Evolutionary conservation across 2,329 filamentous ascomycete species (phyloP).

Genomic region (Scleromitrula shiraiana): DNA sequence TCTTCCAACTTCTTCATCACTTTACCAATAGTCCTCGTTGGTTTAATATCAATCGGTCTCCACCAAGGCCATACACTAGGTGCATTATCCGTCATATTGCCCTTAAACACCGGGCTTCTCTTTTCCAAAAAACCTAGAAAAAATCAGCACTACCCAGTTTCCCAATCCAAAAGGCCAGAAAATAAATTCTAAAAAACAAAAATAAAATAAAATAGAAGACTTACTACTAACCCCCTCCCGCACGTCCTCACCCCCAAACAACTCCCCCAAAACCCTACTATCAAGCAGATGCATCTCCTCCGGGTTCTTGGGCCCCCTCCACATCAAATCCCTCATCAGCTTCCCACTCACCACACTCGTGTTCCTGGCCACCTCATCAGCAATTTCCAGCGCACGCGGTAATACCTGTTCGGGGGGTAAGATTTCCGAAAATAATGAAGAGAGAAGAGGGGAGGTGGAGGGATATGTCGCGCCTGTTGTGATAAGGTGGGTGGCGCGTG

Average conservation of each 20-base stretch:
- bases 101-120: constrained; percentile 46
- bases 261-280: constrained; percentile 52
- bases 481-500: constrained; percentile 54
- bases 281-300: constrained; percentile 67
- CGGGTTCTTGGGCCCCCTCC: constrained; percentile 45
- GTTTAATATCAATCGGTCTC: constrained; percentile 39
- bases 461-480: constrained; percentile 59
- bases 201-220: too few relatives aligned
- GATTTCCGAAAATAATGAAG: constrained; percentile 58
- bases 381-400: constrained; percentile 55
- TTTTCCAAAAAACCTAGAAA: constrained; percentile 46
- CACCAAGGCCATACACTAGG: constrained; percentile 54
- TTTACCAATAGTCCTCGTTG: constrained; percentile 22
- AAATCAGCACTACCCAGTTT: not conserved
- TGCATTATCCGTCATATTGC: constrained; percentile 46
- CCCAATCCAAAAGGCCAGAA: not conserved
- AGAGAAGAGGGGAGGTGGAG: constrained; percentile 42
- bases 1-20: constrained; percentile 15
- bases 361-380: constrained; percentile 57
- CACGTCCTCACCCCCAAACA: constrained; percentile 49
- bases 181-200: too few relatives aligned
- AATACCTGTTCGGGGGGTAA: constrained; percentile 54
- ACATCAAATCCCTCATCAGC: constrained; percentile 68
- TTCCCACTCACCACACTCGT: constrained; percentile 56
- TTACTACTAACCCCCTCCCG: constrained; percentile 47